Evolutionary conservation across 1,139 yeast species (phyloP).

Genomic region (Suzukiozyma palmioleophila): DNA sequence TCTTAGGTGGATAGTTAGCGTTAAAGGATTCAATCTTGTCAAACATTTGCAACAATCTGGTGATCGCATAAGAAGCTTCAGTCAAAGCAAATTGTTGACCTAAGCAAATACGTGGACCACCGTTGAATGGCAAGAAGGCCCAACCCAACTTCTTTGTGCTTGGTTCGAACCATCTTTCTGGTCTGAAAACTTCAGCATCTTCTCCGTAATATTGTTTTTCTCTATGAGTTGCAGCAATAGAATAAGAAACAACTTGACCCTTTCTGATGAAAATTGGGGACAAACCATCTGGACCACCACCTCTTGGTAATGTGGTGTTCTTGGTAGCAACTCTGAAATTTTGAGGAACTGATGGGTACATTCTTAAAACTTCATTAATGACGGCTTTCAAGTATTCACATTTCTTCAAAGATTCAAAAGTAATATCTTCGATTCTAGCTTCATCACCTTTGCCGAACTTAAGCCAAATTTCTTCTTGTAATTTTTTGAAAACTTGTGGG

Average conservation of each 20-base stretch:
- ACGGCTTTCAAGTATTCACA: constrained; percentile 47
- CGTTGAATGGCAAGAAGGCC: constrained; percentile 55
- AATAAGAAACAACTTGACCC: constrained; percentile 36
- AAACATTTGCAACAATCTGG: constrained; percentile 35
- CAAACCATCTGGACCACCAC: constrained; percentile 46
- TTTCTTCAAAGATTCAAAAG: constrained; percentile 44
- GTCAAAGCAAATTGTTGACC: constrained; percentile 60
- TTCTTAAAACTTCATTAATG: constrained; percentile 45
- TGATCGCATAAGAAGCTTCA: constrained; percentile 46
- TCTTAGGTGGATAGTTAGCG: constrained; percentile 30
- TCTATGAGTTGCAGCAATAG: constrained; percentile 41
- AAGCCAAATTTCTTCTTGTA: constrained; percentile 16
- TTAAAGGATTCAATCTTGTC: constrained; percentile 12
- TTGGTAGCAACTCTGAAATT: constrained; percentile 42
- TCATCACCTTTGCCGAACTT: constrained; percentile 19
- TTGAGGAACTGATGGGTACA: constrained; percentile 52
- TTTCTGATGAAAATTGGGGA: constrained; percentile 41
- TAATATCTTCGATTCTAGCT: constrained; percentile 16
- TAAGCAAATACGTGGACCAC: constrained; percentile 58
- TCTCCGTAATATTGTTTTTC: constrained; percentile 37
- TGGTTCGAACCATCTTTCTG: constrained; percentile 48
- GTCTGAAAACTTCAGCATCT: constrained; percentile 40
- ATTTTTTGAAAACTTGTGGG: constrained; percentile 17
- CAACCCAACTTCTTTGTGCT: constrained; percentile 37
- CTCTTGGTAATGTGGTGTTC: constrained; percentile 48